Conservation (phyloP, 2,329 filamentous ascomycete genomes). For the Penicillium vulpinum region DNA sequence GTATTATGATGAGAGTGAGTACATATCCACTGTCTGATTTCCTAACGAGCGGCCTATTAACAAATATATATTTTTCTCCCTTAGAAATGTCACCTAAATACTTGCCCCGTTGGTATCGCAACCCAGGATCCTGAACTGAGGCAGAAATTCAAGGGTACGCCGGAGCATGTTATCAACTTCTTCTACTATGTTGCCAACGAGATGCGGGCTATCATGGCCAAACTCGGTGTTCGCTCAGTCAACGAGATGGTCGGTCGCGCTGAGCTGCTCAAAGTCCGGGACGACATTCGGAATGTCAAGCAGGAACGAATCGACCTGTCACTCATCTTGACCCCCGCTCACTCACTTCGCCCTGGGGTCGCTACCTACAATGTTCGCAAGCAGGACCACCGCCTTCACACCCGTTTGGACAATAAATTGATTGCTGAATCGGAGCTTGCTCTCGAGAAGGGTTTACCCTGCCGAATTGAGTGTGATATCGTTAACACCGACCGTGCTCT, state of each 20-base stretch:
- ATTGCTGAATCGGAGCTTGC: slow-evolving; percentile 94
- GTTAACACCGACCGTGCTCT: slow-evolving; percentile 95
- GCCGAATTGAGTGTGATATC: slow-evolving; percentile 90
- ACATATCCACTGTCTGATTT: not conserved
- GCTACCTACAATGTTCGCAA: slow-evolving; percentile 97
- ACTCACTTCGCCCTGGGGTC: slow-evolving; percentile 89
- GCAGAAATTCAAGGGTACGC: slow-evolving; percentile 89
- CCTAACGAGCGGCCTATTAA: not conserved
- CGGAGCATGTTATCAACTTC: slow-evolving; percentile 98
- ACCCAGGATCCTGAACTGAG: slow-evolving; percentile 93
- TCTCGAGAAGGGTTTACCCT: slow-evolving; percentile 89
- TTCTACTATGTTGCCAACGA: slow-evolving; percentile 98
- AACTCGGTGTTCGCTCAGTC: slow-evolving; percentile 88
- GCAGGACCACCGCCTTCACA: slow-evolving; percentile 91
- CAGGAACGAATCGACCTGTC: slow-evolving; percentile 91
- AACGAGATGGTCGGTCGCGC: slow-evolving; percentile 98
- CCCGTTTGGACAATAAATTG: slow-evolving; percentile 93
- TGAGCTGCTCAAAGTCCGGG: slow-evolving; percentile 80
- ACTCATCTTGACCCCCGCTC: slow-evolving; percentile 90
- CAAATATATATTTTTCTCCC: not conserved
- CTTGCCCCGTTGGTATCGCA: slow-evolving; percentile 89
- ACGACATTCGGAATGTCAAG: slow-evolving; percentile 84
- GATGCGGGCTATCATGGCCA: slow-evolving; percentile 94
- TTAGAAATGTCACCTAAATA: slow-evolving; percentile 58
- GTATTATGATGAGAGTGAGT: slow-evolving; percentile 76